These are phyloP conservation scores for Cordyceps fumosorosea DNA, from an alignment of 2,329 filamentous ascomycete species.

Conservation along the genomic window DNA sequence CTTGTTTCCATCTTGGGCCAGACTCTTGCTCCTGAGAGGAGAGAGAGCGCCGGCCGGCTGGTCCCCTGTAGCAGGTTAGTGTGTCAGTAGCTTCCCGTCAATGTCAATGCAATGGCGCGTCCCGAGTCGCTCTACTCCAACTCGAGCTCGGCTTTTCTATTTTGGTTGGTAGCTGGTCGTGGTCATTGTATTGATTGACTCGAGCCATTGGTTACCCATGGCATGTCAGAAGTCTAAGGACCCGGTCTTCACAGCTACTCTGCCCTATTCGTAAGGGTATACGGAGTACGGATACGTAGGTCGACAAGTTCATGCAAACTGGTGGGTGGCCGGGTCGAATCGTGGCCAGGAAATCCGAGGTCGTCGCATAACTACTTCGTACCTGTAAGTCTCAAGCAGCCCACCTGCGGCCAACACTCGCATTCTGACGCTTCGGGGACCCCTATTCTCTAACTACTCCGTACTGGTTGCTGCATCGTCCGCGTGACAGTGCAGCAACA, in stretches of 20 bases:
- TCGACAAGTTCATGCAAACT: constrained; percentile 1
- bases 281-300: too few relatives aligned
- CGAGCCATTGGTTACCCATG: neutral
- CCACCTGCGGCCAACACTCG: neutral
- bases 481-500: neutral
- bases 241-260: neutral
- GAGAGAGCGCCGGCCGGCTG: neutral
- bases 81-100: neutral
- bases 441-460: constrained; percentile 1
- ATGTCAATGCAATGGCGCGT: neutral
- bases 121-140: neutral
- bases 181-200: neutral
- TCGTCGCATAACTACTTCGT: neutral
- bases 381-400: neutral
- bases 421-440: neutral
- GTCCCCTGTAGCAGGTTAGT: neutral
- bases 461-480: neutral
- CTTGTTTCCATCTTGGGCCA: constrained; percentile 7
- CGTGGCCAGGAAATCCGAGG: neutral
- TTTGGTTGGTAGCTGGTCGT: neutral
- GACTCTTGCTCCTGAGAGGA: neutral
- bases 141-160: neutral
- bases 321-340: neutral
- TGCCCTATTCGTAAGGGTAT: neutral
- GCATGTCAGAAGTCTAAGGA: neutral